phyloP scores from a whole-genome alignment of 768 basidiomycete species.

The Filobasidium floriforme region DNA sequence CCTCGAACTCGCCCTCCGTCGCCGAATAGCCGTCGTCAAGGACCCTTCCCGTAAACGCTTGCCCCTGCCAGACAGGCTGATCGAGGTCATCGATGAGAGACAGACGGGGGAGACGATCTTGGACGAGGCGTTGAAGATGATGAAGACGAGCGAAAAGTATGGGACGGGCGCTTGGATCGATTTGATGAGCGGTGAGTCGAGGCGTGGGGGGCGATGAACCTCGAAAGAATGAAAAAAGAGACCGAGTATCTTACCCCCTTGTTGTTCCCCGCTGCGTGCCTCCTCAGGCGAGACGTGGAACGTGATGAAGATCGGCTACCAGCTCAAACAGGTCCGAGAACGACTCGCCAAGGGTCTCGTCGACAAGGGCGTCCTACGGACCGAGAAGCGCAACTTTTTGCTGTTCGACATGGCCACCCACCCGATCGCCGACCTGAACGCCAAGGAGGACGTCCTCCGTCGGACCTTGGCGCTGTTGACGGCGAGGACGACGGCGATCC shows the following conservation, averaged over 20 bases:
- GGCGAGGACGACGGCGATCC: constrained; percentile 70
- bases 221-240: not conserved
- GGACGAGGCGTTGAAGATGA: constrained; percentile 93
- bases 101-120: constrained; percentile 93
- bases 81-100: constrained; percentile 85
- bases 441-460: constrained; percentile 73
- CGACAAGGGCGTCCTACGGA: constrained; percentile 97
- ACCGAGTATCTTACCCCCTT: not conserved
- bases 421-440: constrained; percentile 85
- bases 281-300: constrained; percentile 93
- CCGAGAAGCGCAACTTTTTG: constrained; percentile 96
- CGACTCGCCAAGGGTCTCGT: constrained; percentile 93
- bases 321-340: constrained; percentile 96
- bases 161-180: constrained; percentile 91
- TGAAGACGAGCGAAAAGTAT: constrained; percentile 69
- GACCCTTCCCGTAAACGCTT: constrained; percentile 70
- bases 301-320: constrained; percentile 98
- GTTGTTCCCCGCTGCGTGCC: not conserved
- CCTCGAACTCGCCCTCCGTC: constrained; percentile 89
- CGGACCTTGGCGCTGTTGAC: constrained; percentile 73
- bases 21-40: constrained; percentile 81
- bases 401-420: constrained; percentile 99
- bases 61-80: constrained; percentile 69
- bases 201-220: not conserved
- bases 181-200: constrained; percentile 69